Percentiles rank a stretch among this genome's conserved stretches.
phyloP scores from a whole-genome alignment of 768 basidiomycete genomes.

The Tephrocybe sp. region DNA sequence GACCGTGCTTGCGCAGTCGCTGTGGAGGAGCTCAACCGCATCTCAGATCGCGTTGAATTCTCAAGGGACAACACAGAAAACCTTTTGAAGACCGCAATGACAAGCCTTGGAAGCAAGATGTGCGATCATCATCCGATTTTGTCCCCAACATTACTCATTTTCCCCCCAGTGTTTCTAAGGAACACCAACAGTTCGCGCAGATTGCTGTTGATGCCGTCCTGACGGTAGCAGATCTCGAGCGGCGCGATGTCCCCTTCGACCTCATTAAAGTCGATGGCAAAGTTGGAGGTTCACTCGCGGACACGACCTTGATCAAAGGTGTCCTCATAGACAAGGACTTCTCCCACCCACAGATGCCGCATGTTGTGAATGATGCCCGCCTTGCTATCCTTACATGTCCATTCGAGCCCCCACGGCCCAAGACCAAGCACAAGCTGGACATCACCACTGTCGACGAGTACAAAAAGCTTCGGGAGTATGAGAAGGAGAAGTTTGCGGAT shows the following conservation, averaged over 20 bases:
- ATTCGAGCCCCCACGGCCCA: conserved; percentile 97
- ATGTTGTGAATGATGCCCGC: conserved; percentile 80
- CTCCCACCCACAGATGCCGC: conserved; percentile 99
- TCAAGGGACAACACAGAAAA: conserved; percentile 81
- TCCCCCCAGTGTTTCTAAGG: conserved; percentile 85
- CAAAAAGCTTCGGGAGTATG: conserved; percentile 91
- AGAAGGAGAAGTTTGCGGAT: conserved; percentile 92
- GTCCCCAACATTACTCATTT: conserved; percentile 1
- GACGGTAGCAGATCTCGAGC: conserved; percentile 91
- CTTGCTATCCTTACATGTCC: conserved; percentile 98
- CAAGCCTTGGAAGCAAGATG: conserved; percentile 98
- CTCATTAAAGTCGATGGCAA: conserved; percentile 99
- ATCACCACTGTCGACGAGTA: conserved; percentile 97
- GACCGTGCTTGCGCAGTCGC: conserved; percentile 93
- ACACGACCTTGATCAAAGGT: conserved; percentile 93
- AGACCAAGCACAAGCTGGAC: conserved; percentile 99
- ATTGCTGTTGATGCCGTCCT: conserved; percentile 98
- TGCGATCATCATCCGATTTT: conserved; percentile 39
- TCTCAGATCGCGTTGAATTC: conserved; percentile 89
- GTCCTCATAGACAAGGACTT: conserved; percentile 99
- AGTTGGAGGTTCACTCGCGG: conserved; percentile 95
- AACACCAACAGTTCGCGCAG: conserved; percentile 91
- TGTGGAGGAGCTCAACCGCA: conserved; percentile 84
- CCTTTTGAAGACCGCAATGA: conserved; percentile 92
- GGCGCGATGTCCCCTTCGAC: conserved; percentile 95